Conservation (phyloP, 2,329 filamentous ascomycete species). For the Ilyonectria mors-panacis region DNA sequence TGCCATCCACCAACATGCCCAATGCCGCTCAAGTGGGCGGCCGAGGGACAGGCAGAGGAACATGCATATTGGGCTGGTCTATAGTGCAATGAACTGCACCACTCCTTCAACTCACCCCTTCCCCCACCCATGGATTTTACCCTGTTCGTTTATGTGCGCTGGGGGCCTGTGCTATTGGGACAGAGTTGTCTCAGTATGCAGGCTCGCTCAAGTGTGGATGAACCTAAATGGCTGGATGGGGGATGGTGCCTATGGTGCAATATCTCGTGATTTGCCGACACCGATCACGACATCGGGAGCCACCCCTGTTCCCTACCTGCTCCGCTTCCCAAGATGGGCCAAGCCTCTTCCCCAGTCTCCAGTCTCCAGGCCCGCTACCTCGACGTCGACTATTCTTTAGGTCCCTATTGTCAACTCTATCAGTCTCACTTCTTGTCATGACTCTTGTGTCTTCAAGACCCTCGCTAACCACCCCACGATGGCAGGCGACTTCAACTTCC, state of each 20-base stretch:
- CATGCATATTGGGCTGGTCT: constrained; percentile 32
- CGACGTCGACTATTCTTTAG: constrained; percentile 42
- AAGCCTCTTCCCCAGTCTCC: constrained; percentile 43
- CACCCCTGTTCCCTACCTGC: constrained; percentile 41
- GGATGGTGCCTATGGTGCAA: constrained; percentile 71
- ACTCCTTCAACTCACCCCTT: constrained; percentile 28
- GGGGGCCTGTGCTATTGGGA: constrained; percentile 39
- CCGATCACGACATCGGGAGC: constrained; percentile 47
- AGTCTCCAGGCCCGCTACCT: constrained; percentile 37
- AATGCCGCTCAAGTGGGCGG: constrained; percentile 42
- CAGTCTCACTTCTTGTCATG: constrained; percentile 39
- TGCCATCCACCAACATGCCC: constrained; percentile 22
- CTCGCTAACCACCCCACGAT: constrained; percentile 56
- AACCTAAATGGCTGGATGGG: constrained; percentile 51
- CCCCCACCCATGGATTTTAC: constrained; percentile 32
- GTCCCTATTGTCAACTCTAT: constrained; percentile 36
- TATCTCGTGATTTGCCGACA: constrained; percentile 69
- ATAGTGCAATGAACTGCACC: constrained; percentile 33
- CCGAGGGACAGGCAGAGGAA: constrained; percentile 28
- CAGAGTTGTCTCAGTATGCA: constrained; percentile 42
- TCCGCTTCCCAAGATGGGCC: constrained; percentile 47
- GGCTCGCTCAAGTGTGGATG: constrained; percentile 40
- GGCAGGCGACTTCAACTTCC: constrained; percentile 72
- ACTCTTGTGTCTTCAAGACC: constrained; percentile 37
- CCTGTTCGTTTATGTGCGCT: constrained; percentile 37